phyloP scores from a whole-genome alignment of 2,329 filamentous ascomycete genomes.

The Fusarium napiforme region DNA sequence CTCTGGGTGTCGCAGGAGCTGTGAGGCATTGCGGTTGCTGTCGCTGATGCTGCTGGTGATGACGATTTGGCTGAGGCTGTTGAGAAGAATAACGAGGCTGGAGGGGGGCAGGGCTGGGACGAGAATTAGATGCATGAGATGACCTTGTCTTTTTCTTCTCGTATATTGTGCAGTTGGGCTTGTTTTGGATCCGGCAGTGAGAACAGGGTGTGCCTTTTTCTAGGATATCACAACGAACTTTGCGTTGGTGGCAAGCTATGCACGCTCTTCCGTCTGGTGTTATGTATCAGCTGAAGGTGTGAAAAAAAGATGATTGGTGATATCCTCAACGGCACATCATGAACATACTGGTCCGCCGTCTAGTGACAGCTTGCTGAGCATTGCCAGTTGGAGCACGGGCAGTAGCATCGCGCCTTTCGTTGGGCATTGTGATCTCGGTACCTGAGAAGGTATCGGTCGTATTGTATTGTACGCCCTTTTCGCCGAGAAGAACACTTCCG shows the following conservation, averaged over 20 bases:
- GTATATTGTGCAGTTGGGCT: constrained; percentile 57
- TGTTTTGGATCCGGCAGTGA: constrained; percentile 57
- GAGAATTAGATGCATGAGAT: constrained; percentile 46
- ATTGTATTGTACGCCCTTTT: not conserved
- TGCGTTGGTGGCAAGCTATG: constrained; percentile 60
- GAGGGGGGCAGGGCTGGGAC: constrained; percentile 51
- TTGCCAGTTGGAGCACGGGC: not conserved
- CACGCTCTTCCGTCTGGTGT: constrained; percentile 54
- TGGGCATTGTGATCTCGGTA: constrained; percentile 13
- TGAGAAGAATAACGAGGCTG: constrained; percentile 55
- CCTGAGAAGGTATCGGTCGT: not conserved
- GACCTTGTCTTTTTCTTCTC: constrained; percentile 59
- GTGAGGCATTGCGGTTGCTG: constrained; percentile 46
- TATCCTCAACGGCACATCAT: not conserved
- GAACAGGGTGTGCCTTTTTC: constrained; percentile 59
- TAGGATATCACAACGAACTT: constrained; percentile 62
- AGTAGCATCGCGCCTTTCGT: constrained; percentile 1
- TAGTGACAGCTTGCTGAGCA: not conserved
- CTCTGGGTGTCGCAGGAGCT: constrained; percentile 37
- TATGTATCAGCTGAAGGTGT: not conserved
- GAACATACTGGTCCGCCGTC: constrained; percentile 30
- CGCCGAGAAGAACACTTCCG: constrained; percentile 13
- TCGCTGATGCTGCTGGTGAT: not conserved
- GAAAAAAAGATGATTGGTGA: not conserved
- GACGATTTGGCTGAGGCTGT: constrained; percentile 20